Conservation (phyloP, 768 basidiomycete species). For the Pleurotus pulmonarius region DNA sequence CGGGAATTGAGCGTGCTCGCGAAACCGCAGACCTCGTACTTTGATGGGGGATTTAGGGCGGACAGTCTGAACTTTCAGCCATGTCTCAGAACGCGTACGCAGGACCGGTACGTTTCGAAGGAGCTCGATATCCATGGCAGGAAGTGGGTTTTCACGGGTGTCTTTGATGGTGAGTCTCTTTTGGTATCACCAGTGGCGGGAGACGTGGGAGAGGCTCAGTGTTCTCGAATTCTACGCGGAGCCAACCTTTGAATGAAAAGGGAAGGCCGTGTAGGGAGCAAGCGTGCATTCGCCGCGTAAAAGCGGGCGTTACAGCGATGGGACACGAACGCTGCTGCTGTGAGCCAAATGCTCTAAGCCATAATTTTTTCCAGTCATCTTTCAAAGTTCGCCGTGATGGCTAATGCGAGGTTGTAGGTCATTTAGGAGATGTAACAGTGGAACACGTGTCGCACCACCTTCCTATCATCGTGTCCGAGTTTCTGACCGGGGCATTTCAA, state of each 20-base stretch:
- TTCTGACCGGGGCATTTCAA: slow-evolving; percentile 41
- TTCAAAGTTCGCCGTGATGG: neutral
- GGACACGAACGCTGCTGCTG: too few relatives aligned
- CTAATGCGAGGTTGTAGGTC: slow-evolving; percentile 34
- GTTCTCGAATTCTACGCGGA: neutral
- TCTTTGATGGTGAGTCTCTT: slow-evolving; percentile 57
- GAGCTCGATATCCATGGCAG: slow-evolving; percentile 52
- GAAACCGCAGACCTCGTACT: slow-evolving; percentile 42
- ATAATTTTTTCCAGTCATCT: slow-evolving; percentile 1
- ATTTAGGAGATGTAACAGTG: slow-evolving; percentile 67
- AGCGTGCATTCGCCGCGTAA: too few relatives aligned
- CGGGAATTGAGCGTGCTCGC: slow-evolving; percentile 45
- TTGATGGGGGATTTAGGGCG: slow-evolving; percentile 38
- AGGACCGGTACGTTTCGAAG: slow-evolving; percentile 62
- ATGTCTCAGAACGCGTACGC: slow-evolving; percentile 46
- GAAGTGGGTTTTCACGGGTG: slow-evolving; percentile 63
- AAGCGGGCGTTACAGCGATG: too few relatives aligned
- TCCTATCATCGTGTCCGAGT: slow-evolving; percentile 62
- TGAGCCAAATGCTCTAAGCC: too few relatives aligned
- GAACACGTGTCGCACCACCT: slow-evolving; percentile 66
- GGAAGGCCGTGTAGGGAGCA: too few relatives aligned
- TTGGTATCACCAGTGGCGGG: neutral
- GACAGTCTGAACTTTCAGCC: slow-evolving; percentile 70
- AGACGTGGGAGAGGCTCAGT: neutral
- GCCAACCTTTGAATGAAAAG: too few relatives aligned